Percentiles rank a stretch among this genome's conserved stretches.
phyloP scores from a whole-genome alignment of 2,329 filamentous ascomycete genomes.

The Sclerotiophoma versabilis region DNA sequence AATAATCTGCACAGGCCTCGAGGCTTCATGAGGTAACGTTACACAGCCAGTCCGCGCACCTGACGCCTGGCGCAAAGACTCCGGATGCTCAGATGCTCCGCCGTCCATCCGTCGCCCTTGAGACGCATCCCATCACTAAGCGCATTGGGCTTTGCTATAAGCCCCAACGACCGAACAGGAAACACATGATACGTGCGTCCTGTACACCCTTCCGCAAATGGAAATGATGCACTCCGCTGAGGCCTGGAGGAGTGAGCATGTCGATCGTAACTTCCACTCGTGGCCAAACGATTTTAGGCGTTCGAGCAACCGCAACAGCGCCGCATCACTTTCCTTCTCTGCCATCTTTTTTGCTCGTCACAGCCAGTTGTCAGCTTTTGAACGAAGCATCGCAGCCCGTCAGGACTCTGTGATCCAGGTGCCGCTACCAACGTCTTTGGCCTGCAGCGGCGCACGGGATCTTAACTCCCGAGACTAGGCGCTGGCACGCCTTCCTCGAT shows the following conservation, averaged over 20 bases:
- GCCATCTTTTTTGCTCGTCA: neutral
- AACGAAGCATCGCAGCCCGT: neutral
- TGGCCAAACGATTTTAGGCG: conserved; percentile 6
- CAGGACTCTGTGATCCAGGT: neutral
- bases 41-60: conserved; percentile 14
- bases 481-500: conserved; percentile 9
- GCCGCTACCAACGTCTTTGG: neutral
- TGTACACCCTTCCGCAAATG: conserved; percentile 3
- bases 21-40: conserved; percentile 10
- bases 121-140: conserved; percentile 11
- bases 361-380: neutral
- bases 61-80: conserved; percentile 5
- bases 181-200: conserved; percentile 16
- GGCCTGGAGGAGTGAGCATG: conserved; percentile 5
- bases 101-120: conserved; percentile 10
- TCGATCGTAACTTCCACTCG: conserved; percentile 16
- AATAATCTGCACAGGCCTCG: neutral
- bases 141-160: conserved; percentile 6
- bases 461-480: conserved; percentile 9
- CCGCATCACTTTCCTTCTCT: conserved; percentile 2
- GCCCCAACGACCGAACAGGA: conserved; percentile 8
- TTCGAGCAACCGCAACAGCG: conserved; percentile 4
- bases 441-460: conserved; percentile 8
- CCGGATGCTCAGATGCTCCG: neutral
- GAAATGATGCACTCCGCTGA: conserved; percentile 14